Evolutionary conservation across 2,329 filamentous ascomycete species (phyloP).

Genomic region (Nakataea oryzae): DNA sequence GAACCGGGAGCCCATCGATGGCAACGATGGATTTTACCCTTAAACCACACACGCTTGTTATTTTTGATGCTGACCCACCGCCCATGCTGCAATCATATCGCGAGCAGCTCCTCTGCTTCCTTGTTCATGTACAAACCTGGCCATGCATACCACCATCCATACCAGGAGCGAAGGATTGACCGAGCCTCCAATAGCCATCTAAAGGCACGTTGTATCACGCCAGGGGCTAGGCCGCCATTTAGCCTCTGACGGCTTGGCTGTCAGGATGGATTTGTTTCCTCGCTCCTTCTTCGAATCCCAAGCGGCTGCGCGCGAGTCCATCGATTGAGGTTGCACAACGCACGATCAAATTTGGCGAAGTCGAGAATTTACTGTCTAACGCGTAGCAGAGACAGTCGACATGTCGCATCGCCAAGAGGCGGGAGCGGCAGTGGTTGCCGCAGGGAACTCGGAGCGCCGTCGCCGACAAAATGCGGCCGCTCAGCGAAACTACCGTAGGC

Average conservation of each 20-base stretch:
- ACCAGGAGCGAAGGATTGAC: not conserved
- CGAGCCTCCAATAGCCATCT: too few relatives aligned
- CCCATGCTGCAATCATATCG: too few relatives aligned
- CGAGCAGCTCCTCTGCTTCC: too few relatives aligned
- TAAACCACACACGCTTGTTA: constrained; percentile 26
- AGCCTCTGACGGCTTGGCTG: too few relatives aligned
- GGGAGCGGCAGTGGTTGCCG: not conserved
- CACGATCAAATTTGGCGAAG: not conserved
- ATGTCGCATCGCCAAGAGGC: not conserved
- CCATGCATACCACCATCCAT: too few relatives aligned
- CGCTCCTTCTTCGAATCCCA: too few relatives aligned
- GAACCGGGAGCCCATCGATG: constrained; percentile 30
- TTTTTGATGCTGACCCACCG: not conserved
- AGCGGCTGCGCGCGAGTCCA: too few relatives aligned
- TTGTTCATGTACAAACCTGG: too few relatives aligned
- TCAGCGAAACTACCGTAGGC: constrained; percentile 6
- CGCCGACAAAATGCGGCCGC: constrained; percentile 5
- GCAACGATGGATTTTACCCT: constrained; percentile 44
- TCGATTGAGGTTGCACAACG: not conserved
- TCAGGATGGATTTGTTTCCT: too few relatives aligned
- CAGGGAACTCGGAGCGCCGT: not conserved
- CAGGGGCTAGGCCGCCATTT: too few relatives aligned
- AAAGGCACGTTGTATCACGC: too few relatives aligned
- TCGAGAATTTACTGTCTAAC: not conserved
- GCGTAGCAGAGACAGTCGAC: too few relatives aligned